Percentiles rank a stretch among this genome's conserved stretches.
Conservation (phyloP, 768 basidiomycete species). For the Paxillus involutus region DNA sequence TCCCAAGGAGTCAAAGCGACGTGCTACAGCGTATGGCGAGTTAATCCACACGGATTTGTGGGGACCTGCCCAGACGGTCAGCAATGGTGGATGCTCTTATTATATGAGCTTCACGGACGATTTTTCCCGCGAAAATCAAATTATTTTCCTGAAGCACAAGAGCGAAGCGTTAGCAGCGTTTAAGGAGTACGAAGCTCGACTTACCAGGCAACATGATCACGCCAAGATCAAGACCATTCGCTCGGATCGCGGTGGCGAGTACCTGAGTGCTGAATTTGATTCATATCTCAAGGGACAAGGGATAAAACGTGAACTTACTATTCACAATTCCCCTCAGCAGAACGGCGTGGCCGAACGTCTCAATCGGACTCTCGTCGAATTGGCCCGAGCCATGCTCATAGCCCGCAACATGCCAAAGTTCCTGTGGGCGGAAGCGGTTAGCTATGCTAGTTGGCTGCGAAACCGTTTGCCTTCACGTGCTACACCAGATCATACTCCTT, state of each 20-base stretch:
- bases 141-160: slow-evolving; percentile 30
- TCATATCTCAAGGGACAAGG: slow-evolving; percentile 16
- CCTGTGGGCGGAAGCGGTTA: slow-evolving; percentile 16
- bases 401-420: slow-evolving; percentile 19
- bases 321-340: slow-evolving; percentile 28
- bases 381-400: slow-evolving; percentile 18
- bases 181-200: slow-evolving; percentile 21
- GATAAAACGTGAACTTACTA: slow-evolving; percentile 22
- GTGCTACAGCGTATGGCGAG: too few species aligned
- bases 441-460: slow-evolving; percentile 35
- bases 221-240: not conserved
- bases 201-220: not conserved
- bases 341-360: slow-evolving; percentile 32
- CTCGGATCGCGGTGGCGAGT: slow-evolving; percentile 31
- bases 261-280: slow-evolving; percentile 20
- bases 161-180: slow-evolving; percentile 27
- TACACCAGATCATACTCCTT: slow-evolving; percentile 13
- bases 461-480: slow-evolving; percentile 31
- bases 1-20: too few species aligned
- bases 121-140: slow-evolving; percentile 18
- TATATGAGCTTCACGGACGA: slow-evolving; percentile 38
- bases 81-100: slow-evolving; percentile 27
- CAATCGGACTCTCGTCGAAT: slow-evolving; percentile 27
- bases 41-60: not conserved
- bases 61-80: not conserved